Conservation (phyloP, 2,329 filamentous ascomycete genomes). For the Penicillium sp. region DNA sequence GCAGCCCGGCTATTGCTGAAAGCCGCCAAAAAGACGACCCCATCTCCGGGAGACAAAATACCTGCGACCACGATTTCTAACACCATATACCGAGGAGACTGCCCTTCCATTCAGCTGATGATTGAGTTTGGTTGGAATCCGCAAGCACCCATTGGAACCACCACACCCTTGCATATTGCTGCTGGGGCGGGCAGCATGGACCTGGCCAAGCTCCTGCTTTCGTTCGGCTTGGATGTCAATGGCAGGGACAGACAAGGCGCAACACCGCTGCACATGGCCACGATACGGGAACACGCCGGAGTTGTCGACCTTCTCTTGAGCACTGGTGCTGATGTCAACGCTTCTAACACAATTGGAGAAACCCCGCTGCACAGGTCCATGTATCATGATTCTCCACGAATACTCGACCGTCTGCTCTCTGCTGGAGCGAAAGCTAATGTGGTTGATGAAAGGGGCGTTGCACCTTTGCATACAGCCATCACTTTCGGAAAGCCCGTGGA, state of each 20-base stretch:
- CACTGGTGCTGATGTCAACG: neutral
- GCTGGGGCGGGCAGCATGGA: neutral
- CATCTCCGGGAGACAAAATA: neutral
- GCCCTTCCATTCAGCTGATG: neutral
- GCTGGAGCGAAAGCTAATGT: neutral
- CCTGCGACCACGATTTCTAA: neutral
- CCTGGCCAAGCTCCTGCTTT: neutral
- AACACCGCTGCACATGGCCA: slow-evolving; percentile 3
- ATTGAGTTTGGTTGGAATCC: slow-evolving; percentile 2
- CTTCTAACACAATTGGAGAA: neutral
- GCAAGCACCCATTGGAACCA: neutral
- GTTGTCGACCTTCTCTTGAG: neutral
- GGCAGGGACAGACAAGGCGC: neutral
- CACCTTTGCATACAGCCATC: neutral
- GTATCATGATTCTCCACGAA: neutral
- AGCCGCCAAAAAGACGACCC: neutral
- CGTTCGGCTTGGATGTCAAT: neutral
- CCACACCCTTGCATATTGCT: neutral
- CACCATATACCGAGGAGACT: neutral
- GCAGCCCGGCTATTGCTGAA: neutral
- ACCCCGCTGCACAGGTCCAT: neutral
- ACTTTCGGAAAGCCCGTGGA: neutral
- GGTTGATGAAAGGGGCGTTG: neutral
- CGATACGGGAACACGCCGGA: neutral
- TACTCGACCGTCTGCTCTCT: neutral